Evolutionary conservation across 257 asterid species (phyloP).

Genomic region (Salvia splendens): DNA sequence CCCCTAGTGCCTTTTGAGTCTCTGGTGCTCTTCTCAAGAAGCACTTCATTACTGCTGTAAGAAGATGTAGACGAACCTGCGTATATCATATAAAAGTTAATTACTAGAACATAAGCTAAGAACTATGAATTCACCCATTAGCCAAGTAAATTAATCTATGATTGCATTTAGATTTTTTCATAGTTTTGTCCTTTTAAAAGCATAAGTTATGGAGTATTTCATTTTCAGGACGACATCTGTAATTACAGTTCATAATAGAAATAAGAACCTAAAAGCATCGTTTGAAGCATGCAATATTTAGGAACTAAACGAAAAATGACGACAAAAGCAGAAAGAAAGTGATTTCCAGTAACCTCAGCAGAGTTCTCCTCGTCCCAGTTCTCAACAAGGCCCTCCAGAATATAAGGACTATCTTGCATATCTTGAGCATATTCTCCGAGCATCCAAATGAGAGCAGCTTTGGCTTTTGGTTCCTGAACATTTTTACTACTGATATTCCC

Average conservation of each 20-base stretch:
- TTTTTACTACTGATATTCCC: slow-evolving; percentile 97
- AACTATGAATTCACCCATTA: no score
- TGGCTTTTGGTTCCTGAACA: slow-evolving; percentile 96
- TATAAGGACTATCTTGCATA: slow-evolving; percentile 97
- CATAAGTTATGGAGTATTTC: no score
- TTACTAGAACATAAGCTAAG: slow-evolving; percentile 16
- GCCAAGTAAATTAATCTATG: no score
- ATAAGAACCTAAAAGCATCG: not conserved
- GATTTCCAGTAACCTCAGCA: slow-evolving; percentile 69
- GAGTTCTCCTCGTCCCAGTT: slow-evolving; percentile 98
- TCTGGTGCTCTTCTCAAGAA: slow-evolving; percentile 93
- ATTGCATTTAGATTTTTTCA: no score
- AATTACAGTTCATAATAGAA: not conserved
- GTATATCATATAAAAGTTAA: slow-evolving; percentile 34
- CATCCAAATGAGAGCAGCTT: slow-evolving; percentile 99
- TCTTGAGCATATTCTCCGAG: slow-evolving; percentile 98
- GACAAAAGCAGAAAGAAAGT: not conserved
- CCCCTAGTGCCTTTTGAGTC: slow-evolving; percentile 87
- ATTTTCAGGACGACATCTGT: no score
- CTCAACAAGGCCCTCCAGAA: slow-evolving; percentile 79
- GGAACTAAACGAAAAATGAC: no score
- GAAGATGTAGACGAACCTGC: slow-evolving; percentile 95
- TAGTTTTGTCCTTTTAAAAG: no score
- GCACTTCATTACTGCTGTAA: slow-evolving; percentile 91
- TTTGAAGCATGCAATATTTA: not conserved